Evolutionary conservation across 23 red algal species (phyloP), one percentile per base, ranked within the genome.

Genomic region (Agarophyton chilense): DNA sequence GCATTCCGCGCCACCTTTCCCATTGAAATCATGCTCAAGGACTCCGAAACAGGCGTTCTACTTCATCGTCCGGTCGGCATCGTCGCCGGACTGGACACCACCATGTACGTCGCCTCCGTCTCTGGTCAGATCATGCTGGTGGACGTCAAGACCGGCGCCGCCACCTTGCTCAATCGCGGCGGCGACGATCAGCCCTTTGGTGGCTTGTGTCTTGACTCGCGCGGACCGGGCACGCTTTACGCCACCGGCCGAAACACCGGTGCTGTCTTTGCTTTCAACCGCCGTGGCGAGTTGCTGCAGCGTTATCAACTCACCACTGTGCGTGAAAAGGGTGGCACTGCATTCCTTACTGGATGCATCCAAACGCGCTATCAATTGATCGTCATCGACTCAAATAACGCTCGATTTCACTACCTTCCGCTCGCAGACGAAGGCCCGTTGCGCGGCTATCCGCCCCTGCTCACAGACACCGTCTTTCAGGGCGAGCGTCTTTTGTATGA

Each of bases 131-230:
- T 91, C 33, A 53, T 82, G 54, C 74, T 68, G 32, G 77, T 72
- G n/a, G 87, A 91, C 57, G 47, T 91, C 65, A 91, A 82, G 88
- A 44, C 60, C 0, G 88, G 76, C 19, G 38, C 34, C 21, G 77
- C 29, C 41, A 11, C 61, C 58, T 50, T 91, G 29, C 55, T 72
- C 39, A 91, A 91, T 50, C 88, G 13, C 53, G 88, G 88, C 47
- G 88, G 88, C 38, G 76, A 81, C 43, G 74, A 91, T 42, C 88
- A 91, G 74, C 58, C 65, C 8, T 82, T 91, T 61, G 88, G 75
- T 2, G 88, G 77, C 33, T 25, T 91, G 56, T 91, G 88, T 49
- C 45, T 91, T 4, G 88, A 91, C 49, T 82, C 76, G 5, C 56
- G 88, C 14, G 76, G 64, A 21, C 76, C 61, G 1, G 62, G 52